Evolutionary conservation across 169 alveolate species (phyloP), one percentile per base, ranked within the genome.

Genomic region (Eimeria brunetti): DNA sequence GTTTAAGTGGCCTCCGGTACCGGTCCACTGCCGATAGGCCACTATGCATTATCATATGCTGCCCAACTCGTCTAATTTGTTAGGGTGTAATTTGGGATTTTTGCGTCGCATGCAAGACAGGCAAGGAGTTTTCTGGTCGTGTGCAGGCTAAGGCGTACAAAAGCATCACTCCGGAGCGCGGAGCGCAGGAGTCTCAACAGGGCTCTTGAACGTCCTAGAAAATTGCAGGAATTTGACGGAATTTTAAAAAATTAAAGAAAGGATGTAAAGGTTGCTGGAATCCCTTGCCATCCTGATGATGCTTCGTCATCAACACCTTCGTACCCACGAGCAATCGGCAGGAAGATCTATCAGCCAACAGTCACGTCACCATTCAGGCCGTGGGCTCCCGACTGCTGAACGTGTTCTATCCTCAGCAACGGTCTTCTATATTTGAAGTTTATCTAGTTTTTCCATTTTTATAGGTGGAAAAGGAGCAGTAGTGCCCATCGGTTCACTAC

Each of bases 301-400:
- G 64, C 86, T 22, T 44, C 11, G 86, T 46, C 56, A 49, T 22
- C 86, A 41, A 76, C 86, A 76, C 62, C 14, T 76, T 44, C 64
- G 60, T 27, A 38, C 44, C 30, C 56, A 11, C 20, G 86, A 27
- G 44, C 86, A 76, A 38, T 49, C 86, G 60, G 86, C 86, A 44
- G 64, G 86, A 76, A 44, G 64, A 22, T 41, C 86, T 76, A 76
- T 76, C 86, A 76, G 86, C 86, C 86, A 76, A 44, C 86, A 33
- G 60, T 38, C 86, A 76, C 60, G 60, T 49, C 86, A 76, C 86
- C 60, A 18, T 69, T 76, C 86, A 49, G 86, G 64, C 44, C 64
- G 24, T 22, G 62, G 56, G 86, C 86, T 46, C 86, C 38, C 33
- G 64, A 76, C 86, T 24, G 38, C 86, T 76, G 44, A 22, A 20